Evolutionary conservation across 768 basidiomycete genomes (phyloP).

Genomic region (Boletus reticuloceps): DNA sequence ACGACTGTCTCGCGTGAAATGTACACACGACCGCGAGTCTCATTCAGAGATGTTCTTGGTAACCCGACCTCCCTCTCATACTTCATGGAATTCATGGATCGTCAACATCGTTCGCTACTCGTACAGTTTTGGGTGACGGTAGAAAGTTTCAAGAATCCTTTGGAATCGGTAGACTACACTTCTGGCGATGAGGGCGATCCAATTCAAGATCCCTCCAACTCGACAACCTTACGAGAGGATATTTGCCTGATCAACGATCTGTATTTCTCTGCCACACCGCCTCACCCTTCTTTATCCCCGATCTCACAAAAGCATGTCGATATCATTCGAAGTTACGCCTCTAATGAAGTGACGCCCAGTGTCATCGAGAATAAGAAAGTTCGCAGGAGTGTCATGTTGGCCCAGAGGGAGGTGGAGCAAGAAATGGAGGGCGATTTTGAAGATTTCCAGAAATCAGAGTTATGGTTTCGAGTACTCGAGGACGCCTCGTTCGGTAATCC

Average conservation of each 20-base stretch:
- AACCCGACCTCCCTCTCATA: constrained; percentile 92
- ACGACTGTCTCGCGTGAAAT: constrained; percentile 43
- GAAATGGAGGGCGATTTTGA: constrained; percentile 93
- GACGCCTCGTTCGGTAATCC: constrained; percentile 48
- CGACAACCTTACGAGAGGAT: constrained; percentile 76
- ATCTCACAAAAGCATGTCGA: constrained; percentile 72
- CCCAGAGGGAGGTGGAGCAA: constrained; percentile 82
- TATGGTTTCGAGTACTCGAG: constrained; percentile 87
- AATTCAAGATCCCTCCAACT: constrained; percentile 53
- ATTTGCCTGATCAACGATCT: constrained; percentile 85
- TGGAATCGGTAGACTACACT: constrained; percentile 72
- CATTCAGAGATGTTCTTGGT: constrained; percentile 75
- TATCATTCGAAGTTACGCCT: constrained; percentile 65
- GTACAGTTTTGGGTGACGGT: constrained; percentile 98
- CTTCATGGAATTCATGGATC: constrained; percentile 99
- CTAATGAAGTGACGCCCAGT: constrained; percentile 44
- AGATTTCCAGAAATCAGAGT: constrained; percentile 81
- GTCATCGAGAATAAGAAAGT: constrained; percentile 49
- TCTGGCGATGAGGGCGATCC: constrained; percentile 62
- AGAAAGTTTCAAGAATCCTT: constrained; percentile 95
- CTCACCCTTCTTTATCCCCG: constrained; percentile 55
- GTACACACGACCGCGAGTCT: constrained; percentile 46
- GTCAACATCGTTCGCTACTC: constrained; percentile 75
- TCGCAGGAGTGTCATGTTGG: constrained; percentile 74
- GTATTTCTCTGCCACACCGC: constrained; percentile 68